phyloP scores from a whole-genome alignment of 1,284 basidiomycete species.

The Vanrija sp. region DNA sequence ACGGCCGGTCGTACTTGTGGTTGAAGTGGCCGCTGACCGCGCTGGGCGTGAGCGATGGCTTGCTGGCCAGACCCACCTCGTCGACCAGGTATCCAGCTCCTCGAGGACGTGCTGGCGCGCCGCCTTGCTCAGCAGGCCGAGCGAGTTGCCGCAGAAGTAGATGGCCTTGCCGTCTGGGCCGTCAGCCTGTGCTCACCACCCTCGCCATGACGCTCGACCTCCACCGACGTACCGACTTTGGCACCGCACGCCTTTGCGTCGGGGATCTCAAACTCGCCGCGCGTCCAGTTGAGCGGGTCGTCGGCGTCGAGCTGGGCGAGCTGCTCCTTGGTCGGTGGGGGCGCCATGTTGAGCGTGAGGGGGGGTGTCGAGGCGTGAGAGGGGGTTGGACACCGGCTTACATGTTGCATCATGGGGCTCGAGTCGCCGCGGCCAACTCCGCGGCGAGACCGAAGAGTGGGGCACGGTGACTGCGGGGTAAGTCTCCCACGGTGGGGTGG shows the following conservation, averaged over 20 bases:
- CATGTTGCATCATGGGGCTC: neutral
- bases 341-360: conserved; percentile 2
- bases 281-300: conserved; percentile 46
- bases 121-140: conserved; percentile 75
- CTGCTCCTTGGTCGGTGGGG: conserved; percentile 16
- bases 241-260: conserved; percentile 39
- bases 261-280: conserved; percentile 48
- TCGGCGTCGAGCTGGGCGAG: conserved; percentile 32
- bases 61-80: conserved; percentile 54
- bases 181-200: conserved; percentile 1
- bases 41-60: conserved; percentile 50
- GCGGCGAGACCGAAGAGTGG: neutral
- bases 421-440: neutral
- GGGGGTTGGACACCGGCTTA: neutral
- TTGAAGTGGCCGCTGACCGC: conserved; percentile 88
- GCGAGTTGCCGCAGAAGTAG: conserved; percentile 95
- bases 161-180: conserved; percentile 49
- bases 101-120: conserved; percentile 70
- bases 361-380: neutral
- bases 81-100: conserved; percentile 84
- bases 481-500: neutral
- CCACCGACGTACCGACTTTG: conserved; percentile 31
- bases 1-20: conserved; percentile 76
- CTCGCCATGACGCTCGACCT: neutral
- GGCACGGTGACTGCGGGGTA: neutral